Base-by-base conservation (phyloP, 495 filamentous ascomycete genomes). In the Annulohypoxylon stygium region DNA sequence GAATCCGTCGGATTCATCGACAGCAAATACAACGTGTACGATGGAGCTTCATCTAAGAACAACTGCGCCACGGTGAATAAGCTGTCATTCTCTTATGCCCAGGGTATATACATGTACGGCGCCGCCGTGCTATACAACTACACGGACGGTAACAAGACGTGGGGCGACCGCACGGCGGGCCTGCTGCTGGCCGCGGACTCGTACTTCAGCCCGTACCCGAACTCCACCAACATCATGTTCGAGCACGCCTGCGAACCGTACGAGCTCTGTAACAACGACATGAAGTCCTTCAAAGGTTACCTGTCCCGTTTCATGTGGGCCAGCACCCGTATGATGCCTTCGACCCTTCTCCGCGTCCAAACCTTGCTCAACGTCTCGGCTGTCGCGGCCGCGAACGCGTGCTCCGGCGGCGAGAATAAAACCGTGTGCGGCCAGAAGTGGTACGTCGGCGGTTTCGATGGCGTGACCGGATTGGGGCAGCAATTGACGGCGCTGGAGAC, bases 251-350 rank as follows among this genome's bases (percentile, higher is more conserved):
- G 93, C 83, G 93, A 95, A 78, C 79, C 87, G 2, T 79, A 79
- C 34, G 77, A 82, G 53, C 82, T 74, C 0, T 95, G 93, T 82
- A 89, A 93, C 76, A 79, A 83, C 65, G 93, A 96, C 75, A 90
- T 92, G 83, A 88, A 88, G 59, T 88, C 89, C 36, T 96, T 95
- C 87, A 96, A 96, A 80, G 91, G 89, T 34, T 93, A 93, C 73
- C 85, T 94, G 20, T 83, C 91, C 8, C 88, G 90, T n/a, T 96
- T 93, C 86, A 87, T 94, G 75, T 89, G 88, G 36, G 83, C 86
- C 10, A 85, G 91, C 4, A 84, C 89, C 5, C 86, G 86, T 9
- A 82, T 93, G 76, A 85, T 87, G 25, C 88, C 88, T 9, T 88
- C 85, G 25, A 90, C 90, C 9, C 74, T 75, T 10, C 70, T 80